Evolutionary conservation across 768 basidiomycete genomes (phyloP), one percentile per base, ranked within the genome.

Genomic region (Candolleomyces aberdarensis): DNA sequence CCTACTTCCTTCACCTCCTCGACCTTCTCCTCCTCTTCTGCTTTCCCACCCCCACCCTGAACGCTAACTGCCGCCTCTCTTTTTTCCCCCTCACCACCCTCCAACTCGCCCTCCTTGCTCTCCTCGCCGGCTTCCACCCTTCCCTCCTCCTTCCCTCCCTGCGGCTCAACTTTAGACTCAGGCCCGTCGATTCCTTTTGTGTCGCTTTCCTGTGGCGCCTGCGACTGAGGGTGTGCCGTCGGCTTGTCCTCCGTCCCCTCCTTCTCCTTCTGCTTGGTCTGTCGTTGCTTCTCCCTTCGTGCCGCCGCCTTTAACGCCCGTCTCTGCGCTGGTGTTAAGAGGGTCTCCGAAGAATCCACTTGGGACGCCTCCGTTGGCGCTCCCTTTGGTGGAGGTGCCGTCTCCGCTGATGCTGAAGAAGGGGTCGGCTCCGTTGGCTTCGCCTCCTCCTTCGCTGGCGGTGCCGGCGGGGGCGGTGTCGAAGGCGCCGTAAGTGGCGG

Each of bases 41-140:
- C 48, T 41, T 51, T 52, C 46, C 36, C 57, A 58, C 20, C 32
- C 47, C 26, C 49, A 5, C 11, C 53, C n/a, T n/a, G n/a, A 46
- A 46, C 26, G 41, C 36, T 41, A 32, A 17, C 29, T 44, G 62
- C 62, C 46, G 56, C 63, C 56, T 15, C 53, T 52, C 41, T 62
- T 53, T 59, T 50, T 60, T 56, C 50, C 58, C 46, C 57, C 59
- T 48, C 49, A 29, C 53, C 51, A 41, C 19, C 31, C n/a, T 22
- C 55, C 48, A 40, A 36, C 32, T 31, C 55, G 26, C 46, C 20
- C 7, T 55, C 19, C 31, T 39, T 44, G 58, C 8, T 44, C 44
- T n/a, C 61, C 48, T 49, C 57, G 31, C 19, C 52, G 52, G 57
- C 62, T 46, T 63, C 69, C 50, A 58, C 50, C 13, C 49, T 36